Evolutionary conservation across 78 protist genomes (phyloP).

Genomic region (Dictyostelium brefeldianum): DNA sequence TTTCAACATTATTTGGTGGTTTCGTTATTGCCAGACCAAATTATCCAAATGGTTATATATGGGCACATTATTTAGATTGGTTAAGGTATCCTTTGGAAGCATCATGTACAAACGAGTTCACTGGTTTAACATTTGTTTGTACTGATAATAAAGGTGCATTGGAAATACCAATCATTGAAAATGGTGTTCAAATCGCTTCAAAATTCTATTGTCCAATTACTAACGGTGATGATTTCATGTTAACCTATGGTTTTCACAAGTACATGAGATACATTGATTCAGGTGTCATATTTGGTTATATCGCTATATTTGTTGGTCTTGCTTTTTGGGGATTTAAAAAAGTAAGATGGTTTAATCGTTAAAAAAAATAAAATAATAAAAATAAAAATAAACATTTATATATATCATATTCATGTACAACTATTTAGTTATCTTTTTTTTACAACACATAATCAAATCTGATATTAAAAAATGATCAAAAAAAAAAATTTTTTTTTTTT

Average conservation of each 20-base stretch:
- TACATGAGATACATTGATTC: constrained; percentile 21
- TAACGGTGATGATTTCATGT: constrained; percentile 41
- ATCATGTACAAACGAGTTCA: constrained; percentile 30
- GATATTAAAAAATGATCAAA: background rate
- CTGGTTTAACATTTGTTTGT: constrained; percentile 21
- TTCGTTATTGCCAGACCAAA: constrained; percentile 72
- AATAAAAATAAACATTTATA: background rate
- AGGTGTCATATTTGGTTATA: constrained; percentile 16
- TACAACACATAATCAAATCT: background rate
- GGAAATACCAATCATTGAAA: background rate
- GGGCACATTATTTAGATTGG: constrained; percentile 50
- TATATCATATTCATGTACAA: too few relatives aligned
- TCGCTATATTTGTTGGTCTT: background rate
- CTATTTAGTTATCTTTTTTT: too few relatives aligned
- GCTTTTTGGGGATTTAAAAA: constrained; percentile 22
- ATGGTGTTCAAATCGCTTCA: background rate
- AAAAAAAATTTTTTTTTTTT: too few relatives aligned
- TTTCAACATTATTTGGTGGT: constrained; percentile 75
- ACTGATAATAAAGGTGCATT: constrained; percentile 64
- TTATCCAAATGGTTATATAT: constrained; percentile 38
- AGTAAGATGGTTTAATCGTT: constrained; percentile 20
- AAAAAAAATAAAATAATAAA: background rate
- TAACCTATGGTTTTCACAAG: constrained; percentile 30
- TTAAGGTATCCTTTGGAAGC: constrained; percentile 70
- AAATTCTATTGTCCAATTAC: constrained; percentile 60